Conservation (phyloP, 768 basidiomycete species). For the Kondoa subrosea region DNA sequence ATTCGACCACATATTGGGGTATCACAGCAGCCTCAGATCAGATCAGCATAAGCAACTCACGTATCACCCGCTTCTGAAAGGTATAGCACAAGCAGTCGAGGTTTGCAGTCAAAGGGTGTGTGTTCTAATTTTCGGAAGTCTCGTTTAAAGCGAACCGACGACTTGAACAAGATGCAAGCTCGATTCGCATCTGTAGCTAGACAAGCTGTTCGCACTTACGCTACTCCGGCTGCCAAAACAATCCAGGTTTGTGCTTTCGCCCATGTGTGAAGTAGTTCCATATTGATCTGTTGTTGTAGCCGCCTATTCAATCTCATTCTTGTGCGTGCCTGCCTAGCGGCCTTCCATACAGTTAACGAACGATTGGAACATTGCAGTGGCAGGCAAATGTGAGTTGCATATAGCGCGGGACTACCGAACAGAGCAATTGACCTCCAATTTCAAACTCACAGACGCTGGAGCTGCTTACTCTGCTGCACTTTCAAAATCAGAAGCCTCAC, state of each 20-base stretch:
- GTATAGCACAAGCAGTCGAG: no score
- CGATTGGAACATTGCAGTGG: neutral
- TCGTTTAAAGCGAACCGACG: neutral
- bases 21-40: no score
- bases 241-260: neutral
- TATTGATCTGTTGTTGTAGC: neutral
- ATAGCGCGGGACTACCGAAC: no score
- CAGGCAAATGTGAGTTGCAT: neutral
- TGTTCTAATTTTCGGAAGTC: neutral
- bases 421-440: no score
- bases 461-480: constrained; percentile 29
- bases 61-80: no score
- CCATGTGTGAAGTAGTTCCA: neutral
- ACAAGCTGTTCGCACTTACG: neutral
- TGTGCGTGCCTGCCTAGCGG: neutral
- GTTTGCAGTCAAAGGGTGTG: no score
- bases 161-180: neutral
- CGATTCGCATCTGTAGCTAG: neutral
- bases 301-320: constrained; percentile 4
- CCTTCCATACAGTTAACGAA: neutral
- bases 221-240: neutral
- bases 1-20: neutral
- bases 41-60: no score
- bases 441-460: constrained; percentile 30
- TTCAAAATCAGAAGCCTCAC: constrained; percentile 52